These are phyloP conservation scores for Rhododendron henanense DNA, from an alignment of 148 eudicot species.

Conservation along the genomic window DNA sequence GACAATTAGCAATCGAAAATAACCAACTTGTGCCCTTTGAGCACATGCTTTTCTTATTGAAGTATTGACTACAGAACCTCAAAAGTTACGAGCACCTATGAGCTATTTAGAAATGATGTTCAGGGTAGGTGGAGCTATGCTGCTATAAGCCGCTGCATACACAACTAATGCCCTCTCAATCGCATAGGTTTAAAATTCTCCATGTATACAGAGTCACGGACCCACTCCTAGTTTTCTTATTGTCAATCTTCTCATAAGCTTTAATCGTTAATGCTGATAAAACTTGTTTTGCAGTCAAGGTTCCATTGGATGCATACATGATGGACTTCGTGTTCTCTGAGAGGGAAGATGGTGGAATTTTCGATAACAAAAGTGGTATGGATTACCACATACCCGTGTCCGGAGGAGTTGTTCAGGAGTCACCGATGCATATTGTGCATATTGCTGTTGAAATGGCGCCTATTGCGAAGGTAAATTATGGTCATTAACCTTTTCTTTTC, in stretches of 20 bases:
- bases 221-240: background rate
- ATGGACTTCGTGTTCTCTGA: conserved; percentile 98
- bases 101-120: no score
- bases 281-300: conserved; percentile 63
- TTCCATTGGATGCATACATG: conserved; percentile 95
- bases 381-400: conserved; percentile 94
- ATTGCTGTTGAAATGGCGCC: conserved; percentile 99
- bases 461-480: conserved; percentile 76
- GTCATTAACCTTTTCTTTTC: background rate
- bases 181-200: background rate
- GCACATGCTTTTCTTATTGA: no score
- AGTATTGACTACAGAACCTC: background rate
- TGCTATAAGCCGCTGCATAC: background rate
- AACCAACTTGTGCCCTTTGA: background rate
- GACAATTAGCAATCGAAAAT: background rate
- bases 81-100: background rate
- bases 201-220: background rate
- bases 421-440: conserved; percentile 96
- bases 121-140: no score
- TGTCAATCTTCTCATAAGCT: background rate
- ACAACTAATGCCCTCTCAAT: background rate
- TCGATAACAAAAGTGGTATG: conserved; percentile 82
- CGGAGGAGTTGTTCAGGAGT: conserved; percentile 85
- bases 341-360: conserved; percentile 83
- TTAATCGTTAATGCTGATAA: background rate